Evolutionary conservation across 345 rosid species (phyloP), one percentile per base, ranked within the genome.

Genomic region (Limnanthes douglasii): DNA sequence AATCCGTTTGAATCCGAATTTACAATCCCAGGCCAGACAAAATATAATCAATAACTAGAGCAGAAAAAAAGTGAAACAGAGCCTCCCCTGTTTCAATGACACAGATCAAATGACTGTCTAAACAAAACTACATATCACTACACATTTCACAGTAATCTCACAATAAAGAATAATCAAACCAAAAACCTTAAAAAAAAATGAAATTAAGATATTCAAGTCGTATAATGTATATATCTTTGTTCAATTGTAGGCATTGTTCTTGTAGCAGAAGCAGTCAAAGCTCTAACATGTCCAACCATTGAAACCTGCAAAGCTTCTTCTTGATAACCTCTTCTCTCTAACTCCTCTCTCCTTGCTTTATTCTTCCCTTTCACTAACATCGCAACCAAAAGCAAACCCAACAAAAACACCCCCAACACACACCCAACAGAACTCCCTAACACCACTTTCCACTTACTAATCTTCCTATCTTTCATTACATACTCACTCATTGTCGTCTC

Each of bases 361-460:
- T 50, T 57, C 53, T 57, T 57, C 52, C 15, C 53, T 3, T 57
- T 57, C 42, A 57, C 53, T n/a, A 57, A 11, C 58, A 57, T 51
- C 4, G 63, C 58, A 15, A 57, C 58, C 34, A 51, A 52, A 17
- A 57, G 24, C 37, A 57, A 20, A 19, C 58, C 58, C 17, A 57
- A 6, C 10, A 51, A 15, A 8, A 57, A 39, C 15, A 51, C 62
- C 29, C 47, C 57, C 3, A 57, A 36, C 29, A 42, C 53, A 4
- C 47, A 39, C 43, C 63, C 57, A 3, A 57, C 39, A 39, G 45
- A 52, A 45, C 63, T 51, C 48, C 57, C 57, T 23, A 51, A 52
- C 48, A 34, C 63, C 44, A 57, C 51, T 44, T 51, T 50, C 63
- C 58, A 57, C 58, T 53, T 51, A 53, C 57, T 58, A 18, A 58